Conservation (phyloP, 352 stramenopile genomes). For the Globisporangium acanthophoron region DNA sequence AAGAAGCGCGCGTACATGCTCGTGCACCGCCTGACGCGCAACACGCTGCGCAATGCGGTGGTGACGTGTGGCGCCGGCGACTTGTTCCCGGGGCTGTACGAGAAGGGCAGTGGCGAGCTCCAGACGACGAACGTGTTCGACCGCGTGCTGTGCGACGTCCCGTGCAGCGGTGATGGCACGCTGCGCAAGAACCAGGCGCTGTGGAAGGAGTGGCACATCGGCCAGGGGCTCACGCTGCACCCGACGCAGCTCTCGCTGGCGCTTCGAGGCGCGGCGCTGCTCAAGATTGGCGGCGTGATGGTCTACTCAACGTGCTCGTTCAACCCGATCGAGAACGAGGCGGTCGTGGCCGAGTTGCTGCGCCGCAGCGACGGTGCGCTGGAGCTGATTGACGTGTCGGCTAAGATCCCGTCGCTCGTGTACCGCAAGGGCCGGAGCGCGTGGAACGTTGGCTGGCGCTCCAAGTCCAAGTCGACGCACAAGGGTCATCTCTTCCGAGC, state of each 20-base stretch:
- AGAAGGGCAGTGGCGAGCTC: constrained; percentile 19
- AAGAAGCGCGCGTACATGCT: constrained; percentile 98
- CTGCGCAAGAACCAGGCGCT: constrained; percentile 95
- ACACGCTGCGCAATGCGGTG: constrained; percentile 79
- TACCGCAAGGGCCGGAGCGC: constrained; percentile 41
- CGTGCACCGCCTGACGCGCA: constrained; percentile 89
- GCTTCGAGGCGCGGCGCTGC: constrained; percentile 82
- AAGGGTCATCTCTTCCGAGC: constrained; percentile 72
- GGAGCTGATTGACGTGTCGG: constrained; percentile 86
- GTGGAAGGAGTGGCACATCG: constrained; percentile 93
- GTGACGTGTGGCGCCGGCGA: constrained; percentile 93
- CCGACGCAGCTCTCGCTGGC: constrained; percentile 92
- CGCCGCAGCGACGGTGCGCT: constrained; percentile 79
- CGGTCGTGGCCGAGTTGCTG: constrained; percentile 95
- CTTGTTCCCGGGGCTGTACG: constrained; percentile 90
- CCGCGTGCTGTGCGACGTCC: constrained; percentile 97
- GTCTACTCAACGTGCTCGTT: constrained; percentile 98
- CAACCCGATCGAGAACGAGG: constrained; percentile 99
- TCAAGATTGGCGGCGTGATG: constrained; percentile 90
- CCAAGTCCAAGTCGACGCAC: constrained; percentile 81
- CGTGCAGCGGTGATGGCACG: constrained; percentile 98
- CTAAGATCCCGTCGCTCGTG: constrained; percentile 49
- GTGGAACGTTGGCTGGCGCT: constrained; percentile 82
- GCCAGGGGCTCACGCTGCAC: constrained; percentile 90
- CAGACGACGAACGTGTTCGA: constrained; percentile 92